A percentile compares a stretch with the other conserved stretches of the same genome.
Evolutionary conservation across 495 filamentous ascomycete genomes (phyloP).

Genomic region (Neurospora sp.): DNA sequence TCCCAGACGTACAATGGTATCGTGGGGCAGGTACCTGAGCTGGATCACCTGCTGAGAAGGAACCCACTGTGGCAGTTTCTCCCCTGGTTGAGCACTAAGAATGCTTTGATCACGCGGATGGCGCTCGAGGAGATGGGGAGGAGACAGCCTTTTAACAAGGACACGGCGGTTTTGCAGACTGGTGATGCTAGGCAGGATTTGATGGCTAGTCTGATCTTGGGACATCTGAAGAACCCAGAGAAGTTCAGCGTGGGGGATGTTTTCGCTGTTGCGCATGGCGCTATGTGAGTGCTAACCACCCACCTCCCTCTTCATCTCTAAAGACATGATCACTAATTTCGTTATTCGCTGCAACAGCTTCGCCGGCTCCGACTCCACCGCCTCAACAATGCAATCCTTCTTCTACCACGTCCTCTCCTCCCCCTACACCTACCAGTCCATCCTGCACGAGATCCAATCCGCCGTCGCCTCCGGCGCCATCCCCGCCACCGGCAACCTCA

Average conservation of each 20-base stretch:
- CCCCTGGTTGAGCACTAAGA: constrained; percentile 35
- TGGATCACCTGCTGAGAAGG: constrained; percentile 36
- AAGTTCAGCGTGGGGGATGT: constrained; percentile 41
- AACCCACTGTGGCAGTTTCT: constrained; percentile 40
- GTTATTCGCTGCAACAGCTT: constrained; percentile 23
- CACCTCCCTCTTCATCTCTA: too few species aligned
- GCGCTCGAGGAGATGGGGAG: constrained; percentile 38
- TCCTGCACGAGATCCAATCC: constrained; percentile 36
- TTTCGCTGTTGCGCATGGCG: constrained; percentile 44
- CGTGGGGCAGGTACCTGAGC: constrained; percentile 40
- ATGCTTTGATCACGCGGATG: constrained; percentile 41
- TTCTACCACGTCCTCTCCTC: constrained; percentile 44
- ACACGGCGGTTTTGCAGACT: constrained; percentile 28
- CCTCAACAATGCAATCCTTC: constrained; percentile 46
- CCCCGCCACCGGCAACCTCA: constrained; percentile 31
- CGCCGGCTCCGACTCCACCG: constrained; percentile 56
- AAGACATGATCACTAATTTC: too few species aligned
- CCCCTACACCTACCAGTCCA: constrained; percentile 28
- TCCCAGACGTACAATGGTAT: constrained; percentile 47
- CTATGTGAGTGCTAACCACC: constrained; percentile 28
- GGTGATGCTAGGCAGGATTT: constrained; percentile 34
- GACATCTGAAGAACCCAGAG: constrained; percentile 35
- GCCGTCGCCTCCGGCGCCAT: constrained; percentile 29
- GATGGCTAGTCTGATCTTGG: constrained; percentile 36
- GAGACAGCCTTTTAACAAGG: constrained; percentile 35